Evolutionary conservation across 2,329 filamentous ascomycete genomes (phyloP), one percentile per base, ranked within the genome.

Genomic region (Colletotrichum sp.): DNA sequence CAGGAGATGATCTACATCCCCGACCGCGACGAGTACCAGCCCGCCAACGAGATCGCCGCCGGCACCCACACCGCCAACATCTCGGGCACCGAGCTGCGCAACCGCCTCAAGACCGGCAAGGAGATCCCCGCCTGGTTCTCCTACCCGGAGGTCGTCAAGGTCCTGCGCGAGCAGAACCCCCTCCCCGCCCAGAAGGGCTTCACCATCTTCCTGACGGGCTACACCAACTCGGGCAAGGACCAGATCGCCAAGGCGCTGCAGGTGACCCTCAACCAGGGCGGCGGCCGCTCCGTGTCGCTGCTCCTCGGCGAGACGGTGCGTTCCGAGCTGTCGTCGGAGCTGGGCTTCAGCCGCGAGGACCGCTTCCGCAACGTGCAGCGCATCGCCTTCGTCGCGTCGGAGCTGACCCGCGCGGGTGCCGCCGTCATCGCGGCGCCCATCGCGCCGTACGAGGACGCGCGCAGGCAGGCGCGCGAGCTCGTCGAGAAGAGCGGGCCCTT

Each of bases 111-210:
- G 82, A 98, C 94, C 77, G 97, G 97, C 81, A 95, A 95, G 81
- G 95, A 98, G 81, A 99, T 99, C 81, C 97, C 97, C 80, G 96
- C 98, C 87, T 99, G 97, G 97, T 99, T 99, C 92, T 99, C 97
- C 36, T 99, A 99, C 90, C 96, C 97, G 78, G 97, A 99, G 89
- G 97, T 99, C 81, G 97, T 99, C 87, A 93, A 93, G 86, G 97
- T 99, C 66, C 94, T 99, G 77, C 94, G 97, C 82, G 96, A 99
- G 89, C 98, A 96, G 80, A 97, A 99, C 90, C 97, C 96, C 66
- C 93, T 98, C 68, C 95, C 97, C 80, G 93, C 92, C 81, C 92
- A 94, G 83, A 98, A 99, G 90, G 97, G 97, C 78, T 99, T 99
- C 92, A 99, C 97, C 78, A 92, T 99, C 86, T 98, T 99, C 93